Percentiles rank a stretch among this genome's conserved stretches.
phyloP scores from a whole-genome alignment of 2,329 filamentous ascomycete genomes.

The Xylariaceae sp. region DNA sequence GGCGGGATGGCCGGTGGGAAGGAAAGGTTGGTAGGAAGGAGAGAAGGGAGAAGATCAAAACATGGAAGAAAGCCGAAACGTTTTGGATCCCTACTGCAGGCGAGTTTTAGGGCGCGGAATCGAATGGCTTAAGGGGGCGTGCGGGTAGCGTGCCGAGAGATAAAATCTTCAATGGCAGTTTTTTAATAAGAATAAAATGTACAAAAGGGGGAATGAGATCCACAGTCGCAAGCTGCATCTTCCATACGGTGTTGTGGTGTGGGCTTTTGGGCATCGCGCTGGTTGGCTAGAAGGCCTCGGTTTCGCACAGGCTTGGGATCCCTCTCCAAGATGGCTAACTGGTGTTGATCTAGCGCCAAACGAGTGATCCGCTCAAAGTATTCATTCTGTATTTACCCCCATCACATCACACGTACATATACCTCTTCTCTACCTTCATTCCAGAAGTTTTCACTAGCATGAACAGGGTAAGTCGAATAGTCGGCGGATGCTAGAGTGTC shows the following conservation, averaged over 20 bases:
- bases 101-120: constrained; percentile 14
- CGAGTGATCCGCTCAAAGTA: constrained; percentile 1
- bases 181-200: background rate
- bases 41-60: constrained; percentile 27
- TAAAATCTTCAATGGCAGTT: constrained; percentile 1
- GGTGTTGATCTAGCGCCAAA: constrained; percentile 1
- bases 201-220: constrained; percentile 12
- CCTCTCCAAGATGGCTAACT: constrained; percentile 2
- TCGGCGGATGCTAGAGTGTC: background rate
- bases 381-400: background rate
- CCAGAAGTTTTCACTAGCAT: background rate
- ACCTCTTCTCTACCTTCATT: background rate
- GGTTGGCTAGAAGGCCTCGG: background rate
- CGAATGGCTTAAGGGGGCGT: constrained; percentile 10
- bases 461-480: background rate
- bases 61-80: constrained; percentile 35
- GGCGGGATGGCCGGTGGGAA: constrained; percentile 22
- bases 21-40: constrained; percentile 21
- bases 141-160: constrained; percentile 8
- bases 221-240: background rate
- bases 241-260: constrained; percentile 5
- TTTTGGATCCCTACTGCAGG: constrained; percentile 29
- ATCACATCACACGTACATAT: background rate
- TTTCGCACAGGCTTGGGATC: background rate
- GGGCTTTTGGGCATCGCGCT: background rate